Conservation (phyloP, 1,284 basidiomycete species). For the Jaminaea rosea region DNA sequence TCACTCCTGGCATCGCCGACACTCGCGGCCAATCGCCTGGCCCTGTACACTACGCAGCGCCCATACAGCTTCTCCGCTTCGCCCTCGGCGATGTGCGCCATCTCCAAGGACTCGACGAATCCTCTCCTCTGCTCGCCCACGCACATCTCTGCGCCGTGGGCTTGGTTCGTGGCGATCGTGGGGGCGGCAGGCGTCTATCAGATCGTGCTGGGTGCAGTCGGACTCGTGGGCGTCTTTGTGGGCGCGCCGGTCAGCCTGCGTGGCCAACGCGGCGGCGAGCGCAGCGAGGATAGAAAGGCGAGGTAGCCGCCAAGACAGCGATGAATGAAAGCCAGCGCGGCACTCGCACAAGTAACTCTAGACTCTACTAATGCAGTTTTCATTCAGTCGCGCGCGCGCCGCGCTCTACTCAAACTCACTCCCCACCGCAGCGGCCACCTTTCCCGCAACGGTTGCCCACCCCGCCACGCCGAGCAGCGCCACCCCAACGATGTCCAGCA, state of each 20-base stretch:
- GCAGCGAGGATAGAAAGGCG: background rate
- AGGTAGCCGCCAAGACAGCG: background rate
- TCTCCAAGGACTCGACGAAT: too few relatives aligned
- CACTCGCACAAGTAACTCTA: too few relatives aligned
- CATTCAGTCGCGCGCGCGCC: background rate
- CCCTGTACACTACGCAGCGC: too few relatives aligned
- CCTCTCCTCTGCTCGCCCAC: background rate
- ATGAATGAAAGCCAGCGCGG: background rate
- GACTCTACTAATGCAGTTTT: background rate
- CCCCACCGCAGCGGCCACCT: background rate
- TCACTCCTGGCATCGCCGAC: background rate
- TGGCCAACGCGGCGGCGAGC: background rate
- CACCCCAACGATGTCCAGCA: constrained; percentile 48
- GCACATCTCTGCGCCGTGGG: background rate
- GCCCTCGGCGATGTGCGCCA: too few relatives aligned
- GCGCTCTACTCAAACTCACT: background rate
- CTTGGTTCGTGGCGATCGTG: background rate
- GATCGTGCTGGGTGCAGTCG: background rate
- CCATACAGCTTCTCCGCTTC: too few relatives aligned
- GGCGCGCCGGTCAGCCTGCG: too few relatives aligned
- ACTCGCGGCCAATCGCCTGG: background rate
- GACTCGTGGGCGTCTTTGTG: background rate
- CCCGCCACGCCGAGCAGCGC: constrained; percentile 10
- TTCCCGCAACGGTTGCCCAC: background rate
- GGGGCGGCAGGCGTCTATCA: background rate